Evolutionary conservation across 306 rosid species (phyloP), one percentile per base, ranked within the genome.

Genomic region (Vachellia pachyceras): DNA sequence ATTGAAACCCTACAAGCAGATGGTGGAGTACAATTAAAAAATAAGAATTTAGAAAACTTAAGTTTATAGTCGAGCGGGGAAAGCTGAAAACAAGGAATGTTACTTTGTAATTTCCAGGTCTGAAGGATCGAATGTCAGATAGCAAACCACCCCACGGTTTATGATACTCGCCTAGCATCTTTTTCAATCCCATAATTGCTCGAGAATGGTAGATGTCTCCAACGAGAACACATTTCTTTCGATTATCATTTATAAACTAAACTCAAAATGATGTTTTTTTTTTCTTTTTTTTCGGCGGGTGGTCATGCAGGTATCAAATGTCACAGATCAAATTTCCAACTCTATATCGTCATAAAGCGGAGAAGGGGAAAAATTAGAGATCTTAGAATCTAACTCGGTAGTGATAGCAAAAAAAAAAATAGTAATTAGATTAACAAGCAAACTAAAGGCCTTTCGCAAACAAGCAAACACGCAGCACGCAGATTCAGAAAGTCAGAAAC

Each of bases 401-500:
- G 68, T 18, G 3, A 49, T 39, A 33, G 40, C 71, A 25, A 44
- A 44, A 68, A 55, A 44, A 55, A 37, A 76, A 12, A n/a, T n/a
- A 45, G 33, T 29, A 0, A 33, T 57, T 36, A 45, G 36, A 70
- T 39, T 7, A 79, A 63, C 20, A 42, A 33, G n/a, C 49, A 10
- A 49, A 15, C n/a, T 52, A 25, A 50, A 36, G 47, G 22, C 37
- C 29, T 36, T 36, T 49, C 52, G 66, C 64, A 72, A 72, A 50
- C 49, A 41, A 40, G 52, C 37, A 70, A 60, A 72, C 57, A 55
- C 1, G 23, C 35, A 42, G 3, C 25, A 39, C 42, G 5, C 35
- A 8, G 46, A 60, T 12, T 41, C 46, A n/a, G 63, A 72, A 69
- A 46, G 50, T 76, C 72, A 35, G 47, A 71, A 46, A 20, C 76